These are phyloP conservation scores for Hemisphaericaspora subhashii DNA, from an alignment of 1,139 yeast genomes.

Conservation along the genomic window DNA sequence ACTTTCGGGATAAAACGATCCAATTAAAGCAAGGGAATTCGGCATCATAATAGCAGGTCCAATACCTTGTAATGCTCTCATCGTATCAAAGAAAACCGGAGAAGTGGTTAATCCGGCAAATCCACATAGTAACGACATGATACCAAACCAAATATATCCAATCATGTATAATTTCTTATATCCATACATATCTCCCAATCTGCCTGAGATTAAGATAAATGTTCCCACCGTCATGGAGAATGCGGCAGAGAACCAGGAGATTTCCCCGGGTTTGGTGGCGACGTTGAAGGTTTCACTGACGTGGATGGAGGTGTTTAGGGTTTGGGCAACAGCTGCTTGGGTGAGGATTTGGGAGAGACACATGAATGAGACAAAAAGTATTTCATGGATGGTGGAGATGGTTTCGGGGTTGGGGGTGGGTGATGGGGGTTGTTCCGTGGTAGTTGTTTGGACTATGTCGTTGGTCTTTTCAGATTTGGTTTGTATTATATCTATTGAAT, in stretches of 20 bases:
- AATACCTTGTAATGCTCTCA: constrained; percentile 60
- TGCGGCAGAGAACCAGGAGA: constrained; percentile 61
- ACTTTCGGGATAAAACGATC: constrained; percentile 50
- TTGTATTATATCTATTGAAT: not conserved
- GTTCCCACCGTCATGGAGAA: constrained; percentile 63
- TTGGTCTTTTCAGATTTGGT: not conserved
- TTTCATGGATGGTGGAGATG: not conserved
- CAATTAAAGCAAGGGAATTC: constrained; percentile 55
- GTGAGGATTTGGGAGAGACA: constrained; percentile 1
- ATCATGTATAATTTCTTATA: constrained; percentile 48
- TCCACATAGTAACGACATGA: constrained; percentile 55
- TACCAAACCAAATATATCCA: constrained; percentile 48
- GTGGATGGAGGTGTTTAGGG: constrained; percentile 33
- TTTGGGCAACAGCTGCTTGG: constrained; percentile 19
- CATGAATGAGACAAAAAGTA: not conserved
- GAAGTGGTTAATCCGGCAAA: constrained; percentile 43
- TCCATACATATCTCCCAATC: constrained; percentile 65
- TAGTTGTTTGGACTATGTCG: not conserved
- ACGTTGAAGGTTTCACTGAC: constrained; percentile 41
- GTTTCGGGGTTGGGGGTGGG: not conserved
- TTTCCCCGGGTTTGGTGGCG: constrained; percentile 37
- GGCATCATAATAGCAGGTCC: constrained; percentile 62
- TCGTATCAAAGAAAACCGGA: constrained; percentile 46
- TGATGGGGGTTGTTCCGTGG: not conserved
- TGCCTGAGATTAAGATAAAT: constrained; percentile 59